Evolutionary conservation across 2,329 filamentous ascomycete species (phyloP), one percentile per base, ranked within the genome.

Genomic region (Metarhizium album): DNA sequence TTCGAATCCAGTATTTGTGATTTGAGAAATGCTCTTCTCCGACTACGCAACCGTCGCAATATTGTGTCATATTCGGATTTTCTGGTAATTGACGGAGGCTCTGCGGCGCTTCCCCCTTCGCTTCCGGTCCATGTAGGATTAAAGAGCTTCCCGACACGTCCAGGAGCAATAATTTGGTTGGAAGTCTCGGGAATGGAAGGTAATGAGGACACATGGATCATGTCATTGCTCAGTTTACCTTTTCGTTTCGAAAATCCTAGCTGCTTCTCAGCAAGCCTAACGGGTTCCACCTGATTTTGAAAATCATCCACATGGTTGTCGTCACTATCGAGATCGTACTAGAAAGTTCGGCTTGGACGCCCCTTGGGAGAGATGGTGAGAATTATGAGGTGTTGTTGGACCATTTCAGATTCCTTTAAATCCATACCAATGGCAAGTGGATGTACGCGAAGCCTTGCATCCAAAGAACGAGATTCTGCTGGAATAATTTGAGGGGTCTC

Each of bases 291-390:
- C 7, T 13, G 5, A 14, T 3, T n/a, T 14, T 22, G 42, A 9
- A 50, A 51, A 3, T 60, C 57, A 20, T 57, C 55, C 20, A 58
- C 59, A 3, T 35, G 40, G 13, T 65, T 63, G 42, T 63, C 59
- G 13, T 66, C 66, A 42, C 62, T 67, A 58, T 69, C 65, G 55
- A 67, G 58, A 56, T 63, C 57, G 51, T 69, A 69, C 67, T 69
- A 70, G 48, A 64, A 64, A 23, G 64, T 55, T 57, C 66, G 66
- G 57, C 58, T 60, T 38, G 60, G 52, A 42, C 62, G 53, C 53
- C 65, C 64, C 50, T 62, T 62, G 2, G 66, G 66, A 23, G 69
- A 51, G 23, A 69, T 54, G 40, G 69, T 64, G 5, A n/a, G n/a
- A n/a, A n/a, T n/a, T n/a, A n/a, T n/a, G n/a, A n/a, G n/a, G n/a